Base-by-base conservation (phyloP, 2,329 filamentous ascomycete species). In the Cordyceps javanica region DNA sequence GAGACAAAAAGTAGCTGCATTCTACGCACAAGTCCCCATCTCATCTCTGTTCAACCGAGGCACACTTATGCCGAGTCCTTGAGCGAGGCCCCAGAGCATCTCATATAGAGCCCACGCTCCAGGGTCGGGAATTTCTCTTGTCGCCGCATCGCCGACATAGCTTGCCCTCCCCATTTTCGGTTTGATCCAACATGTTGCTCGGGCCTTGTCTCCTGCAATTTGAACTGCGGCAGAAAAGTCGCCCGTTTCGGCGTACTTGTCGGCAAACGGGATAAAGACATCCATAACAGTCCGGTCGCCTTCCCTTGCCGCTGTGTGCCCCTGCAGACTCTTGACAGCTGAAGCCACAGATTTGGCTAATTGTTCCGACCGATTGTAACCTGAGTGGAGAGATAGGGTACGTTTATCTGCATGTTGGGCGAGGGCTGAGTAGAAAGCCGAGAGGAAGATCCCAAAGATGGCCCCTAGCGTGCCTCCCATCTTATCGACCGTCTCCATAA, bases 111-210 rank as follows among this genome's bases (percentile, higher is more conserved):
- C 87, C 76, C 85, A 84, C 5, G 87, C 87, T 30, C 87, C 86
- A 0, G 87, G 87, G 67, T 90, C 87, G 4, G 87, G 85, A 4
- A 87, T 83, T 52, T 80, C 61, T 46, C 76, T 77, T 52, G 70
- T 70, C 53, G 75, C 76, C 59, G 80, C 75, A 41, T 25, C 46
- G 5, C 81, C 85, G 4, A 89, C 82, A 63, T 90, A 90, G 0
- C 87, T 87, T 10, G 86, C 86, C 51, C 86, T 75, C 2, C 87
- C 87, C 25, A 89, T 72, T 62, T 75, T 82, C 9, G 87, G 83
- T 13, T 16, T 36, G 30, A 50, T 10, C 3, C 21, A 8, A 13
- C 46, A 32, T 21, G 46, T 50, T 69, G 77, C 81, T 77, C 89
- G 82, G 21, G 74, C 81, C 69, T 80, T 85, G 3, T 86, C 89